These are phyloP conservation scores for Carnegiea gigantea DNA, from an alignment of 179 eudicot genomes.

Conservation along the genomic window DNA sequence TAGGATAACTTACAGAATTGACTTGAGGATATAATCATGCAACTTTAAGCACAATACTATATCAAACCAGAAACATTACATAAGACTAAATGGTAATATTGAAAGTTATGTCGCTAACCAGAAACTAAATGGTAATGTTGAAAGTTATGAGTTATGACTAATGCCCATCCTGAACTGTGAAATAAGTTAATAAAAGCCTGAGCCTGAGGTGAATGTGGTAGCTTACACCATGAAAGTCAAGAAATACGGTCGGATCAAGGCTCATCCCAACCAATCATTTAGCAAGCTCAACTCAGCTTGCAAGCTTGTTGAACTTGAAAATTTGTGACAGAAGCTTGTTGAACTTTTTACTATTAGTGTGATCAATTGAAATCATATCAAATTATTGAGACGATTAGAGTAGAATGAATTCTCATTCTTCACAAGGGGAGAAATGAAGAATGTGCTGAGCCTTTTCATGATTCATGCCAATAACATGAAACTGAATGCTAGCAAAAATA, in stretches of 20 bases:
- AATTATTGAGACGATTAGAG: neutral
- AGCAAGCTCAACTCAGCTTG: neutral
- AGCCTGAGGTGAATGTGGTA: neutral
- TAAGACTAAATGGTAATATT: no score
- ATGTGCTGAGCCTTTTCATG: neutral
- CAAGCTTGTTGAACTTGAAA: neutral
- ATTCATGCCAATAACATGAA: neutral
- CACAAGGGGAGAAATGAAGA: neutral
- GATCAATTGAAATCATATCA: neutral
- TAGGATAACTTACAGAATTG: no score
- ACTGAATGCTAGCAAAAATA: neutral
- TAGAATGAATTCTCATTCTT: neutral
- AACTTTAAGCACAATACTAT: no score
- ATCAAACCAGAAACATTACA: no score
- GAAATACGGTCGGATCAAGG: neutral
- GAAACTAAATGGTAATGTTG: neutral
- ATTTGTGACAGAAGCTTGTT: neutral
- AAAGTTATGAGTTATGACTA: neutral
- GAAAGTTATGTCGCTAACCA: neutral
- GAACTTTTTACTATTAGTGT: neutral
- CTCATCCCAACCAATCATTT: neutral
- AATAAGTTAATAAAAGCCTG: neutral
- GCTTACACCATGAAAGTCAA: neutral
- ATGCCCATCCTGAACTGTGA: neutral
- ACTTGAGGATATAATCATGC: no score